Evolutionary conservation across 2,329 filamentous ascomycete species (phyloP).

Genomic region (Biscogniauxia mediterranea): DNA sequence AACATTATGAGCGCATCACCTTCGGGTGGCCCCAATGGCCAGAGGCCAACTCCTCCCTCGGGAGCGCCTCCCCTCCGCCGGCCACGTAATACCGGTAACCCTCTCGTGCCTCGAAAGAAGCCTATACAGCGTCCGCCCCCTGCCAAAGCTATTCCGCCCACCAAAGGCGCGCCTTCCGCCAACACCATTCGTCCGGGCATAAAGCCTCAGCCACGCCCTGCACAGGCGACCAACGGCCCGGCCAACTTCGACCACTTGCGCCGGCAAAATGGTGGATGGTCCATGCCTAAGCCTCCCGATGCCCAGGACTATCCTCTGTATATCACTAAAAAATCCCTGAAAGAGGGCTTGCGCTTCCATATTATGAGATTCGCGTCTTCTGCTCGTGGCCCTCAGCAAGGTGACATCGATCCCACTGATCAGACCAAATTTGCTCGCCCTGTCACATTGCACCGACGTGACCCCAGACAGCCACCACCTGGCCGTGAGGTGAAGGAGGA

Average conservation of each 20-base stretch:
- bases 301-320: constrained; percentile 63
- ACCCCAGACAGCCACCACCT: constrained; percentile 69
- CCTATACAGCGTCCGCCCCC: constrained; percentile 38
- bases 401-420: constrained; percentile 63
- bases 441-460: constrained; percentile 83
- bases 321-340: constrained; percentile 76
- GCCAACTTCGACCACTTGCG: constrained; percentile 42
- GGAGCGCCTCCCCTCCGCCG: constrained; percentile 41
- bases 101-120: constrained; percentile 62
- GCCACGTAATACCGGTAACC: constrained; percentile 52
- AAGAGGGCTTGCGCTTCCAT: constrained; percentile 81
- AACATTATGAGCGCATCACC: constrained; percentile 41
- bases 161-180: constrained; percentile 22
- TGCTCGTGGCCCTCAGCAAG: constrained; percentile 51
- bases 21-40: constrained; percentile 44
- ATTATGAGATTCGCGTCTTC: constrained; percentile 69
- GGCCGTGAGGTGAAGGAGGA: constrained; percentile 64
- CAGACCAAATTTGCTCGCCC: constrained; percentile 83
- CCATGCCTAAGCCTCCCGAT: constrained; percentile 46
- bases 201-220: constrained; percentile 21
- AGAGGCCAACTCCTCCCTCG: constrained; percentile 45
- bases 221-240: constrained; percentile 19
- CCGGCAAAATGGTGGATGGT: constrained; percentile 56
- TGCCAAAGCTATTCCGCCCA: constrained; percentile 27
- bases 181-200: constrained; percentile 13